Conservation (phyloP, 2,329 filamentous ascomycete genomes). For the Hypoxylon sp. region DNA sequence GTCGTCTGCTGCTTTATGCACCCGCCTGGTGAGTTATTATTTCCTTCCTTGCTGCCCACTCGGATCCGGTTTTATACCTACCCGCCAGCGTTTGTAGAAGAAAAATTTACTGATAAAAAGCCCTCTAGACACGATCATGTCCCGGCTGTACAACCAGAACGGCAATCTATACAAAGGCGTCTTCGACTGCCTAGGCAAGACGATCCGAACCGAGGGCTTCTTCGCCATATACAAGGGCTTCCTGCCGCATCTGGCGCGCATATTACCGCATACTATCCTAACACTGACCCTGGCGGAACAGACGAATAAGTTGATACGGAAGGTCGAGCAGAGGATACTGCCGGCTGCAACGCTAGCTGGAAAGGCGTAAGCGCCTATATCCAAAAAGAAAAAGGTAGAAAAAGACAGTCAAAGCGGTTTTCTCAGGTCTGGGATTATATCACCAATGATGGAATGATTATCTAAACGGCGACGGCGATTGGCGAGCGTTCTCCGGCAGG, state of each 20-base stretch:
- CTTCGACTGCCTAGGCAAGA: constrained; percentile 92
- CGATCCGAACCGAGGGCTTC: constrained; percentile 88
- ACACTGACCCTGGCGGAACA: constrained; percentile 95
- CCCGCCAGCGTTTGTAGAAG: too few species aligned
- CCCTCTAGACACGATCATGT: constrained; percentile 91
- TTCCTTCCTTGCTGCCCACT: constrained; percentile 5
- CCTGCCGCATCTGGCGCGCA: constrained; percentile 91
- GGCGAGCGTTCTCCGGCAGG: neutral
- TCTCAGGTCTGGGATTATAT: neutral
- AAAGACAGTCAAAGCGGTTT: neutral
- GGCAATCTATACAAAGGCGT: constrained; percentile 96
- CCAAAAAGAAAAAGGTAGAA: neutral
- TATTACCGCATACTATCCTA: constrained; percentile 94
- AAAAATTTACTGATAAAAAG: constrained; percentile 12
- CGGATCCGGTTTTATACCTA: too few species aligned
- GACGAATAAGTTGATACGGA: constrained; percentile 91
- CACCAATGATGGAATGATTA: neutral
- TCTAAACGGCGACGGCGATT: too few species aligned
- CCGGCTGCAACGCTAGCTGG: constrained; percentile 53
- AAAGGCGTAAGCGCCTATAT: constrained; percentile 36
- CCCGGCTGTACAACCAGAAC: constrained; percentile 97
- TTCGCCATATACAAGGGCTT: constrained; percentile 98
- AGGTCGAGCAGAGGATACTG: constrained; percentile 73
- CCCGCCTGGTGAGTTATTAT: constrained; percentile 81
- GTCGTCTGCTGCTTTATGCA: constrained; percentile 99